phyloP scores from a whole-genome alignment of 805 yeast genomes.

The Saturnispora besseyi region DNA sequence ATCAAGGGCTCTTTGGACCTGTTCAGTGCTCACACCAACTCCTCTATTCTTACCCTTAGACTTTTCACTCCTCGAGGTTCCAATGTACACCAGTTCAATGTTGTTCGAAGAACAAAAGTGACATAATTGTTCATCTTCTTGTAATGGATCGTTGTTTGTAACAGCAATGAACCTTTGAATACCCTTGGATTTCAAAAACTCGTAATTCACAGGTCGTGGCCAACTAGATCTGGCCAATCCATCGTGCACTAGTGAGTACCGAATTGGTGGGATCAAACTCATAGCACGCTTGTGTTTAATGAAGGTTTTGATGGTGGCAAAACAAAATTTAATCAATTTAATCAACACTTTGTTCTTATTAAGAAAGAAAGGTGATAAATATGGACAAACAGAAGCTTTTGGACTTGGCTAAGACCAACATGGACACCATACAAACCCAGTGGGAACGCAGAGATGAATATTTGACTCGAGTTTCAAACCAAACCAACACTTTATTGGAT shows the following conservation, averaged over 20 bases:
- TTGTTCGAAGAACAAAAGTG: conserved; percentile 43
- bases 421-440: neutral
- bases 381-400: conserved; percentile 1
- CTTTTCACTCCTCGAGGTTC: conserved; percentile 46
- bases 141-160: conserved; percentile 65
- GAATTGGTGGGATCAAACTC: conserved; percentile 40
- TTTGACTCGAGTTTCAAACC: neutral
- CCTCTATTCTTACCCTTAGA: conserved; percentile 78
- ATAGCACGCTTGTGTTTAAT: neutral
- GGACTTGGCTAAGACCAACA: conserved; percentile 4
- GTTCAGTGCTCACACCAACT: conserved; percentile 65
- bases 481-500: conserved; percentile 3
- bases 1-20: conserved; percentile 52
- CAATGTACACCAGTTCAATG: conserved; percentile 62
- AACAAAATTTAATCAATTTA: too few relatives aligned
- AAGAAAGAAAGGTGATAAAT: neutral
- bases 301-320: too few relatives aligned
- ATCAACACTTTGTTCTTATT: neutral
- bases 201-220: conserved; percentile 66
- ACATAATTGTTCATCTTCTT: conserved; percentile 37
- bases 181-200: conserved; percentile 55
- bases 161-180: conserved; percentile 69
- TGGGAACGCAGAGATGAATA: conserved; percentile 4
- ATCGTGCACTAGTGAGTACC: conserved; percentile 65
- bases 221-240: conserved; percentile 76